Percentiles rank a stretch among this genome's conserved stretches.
These are phyloP conservation scores for Ceratocystis huliohia DNA, from an alignment of 2,329 filamentous ascomycete species.

Conservation along the genomic window DNA sequence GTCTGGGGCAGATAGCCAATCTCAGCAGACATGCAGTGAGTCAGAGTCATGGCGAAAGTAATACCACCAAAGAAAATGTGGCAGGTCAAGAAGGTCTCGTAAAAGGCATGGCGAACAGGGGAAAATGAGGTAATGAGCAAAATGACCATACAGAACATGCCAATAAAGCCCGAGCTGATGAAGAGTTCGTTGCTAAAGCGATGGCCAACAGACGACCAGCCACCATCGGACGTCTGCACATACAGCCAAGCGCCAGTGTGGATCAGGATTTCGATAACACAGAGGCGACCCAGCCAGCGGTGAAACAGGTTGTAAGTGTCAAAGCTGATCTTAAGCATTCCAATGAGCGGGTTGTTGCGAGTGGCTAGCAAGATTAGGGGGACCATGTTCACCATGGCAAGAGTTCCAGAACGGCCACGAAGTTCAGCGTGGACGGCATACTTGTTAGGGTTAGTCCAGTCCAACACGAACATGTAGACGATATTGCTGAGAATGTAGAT, in stretches of 20 bases:
- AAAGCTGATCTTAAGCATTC: slow-evolving; percentile 59
- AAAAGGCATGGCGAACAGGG: slow-evolving; percentile 82
- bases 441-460: slow-evolving; percentile 45
- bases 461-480: slow-evolving; percentile 48
- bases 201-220: slow-evolving; percentile 44
- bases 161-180: slow-evolving; percentile 52
- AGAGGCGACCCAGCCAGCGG: slow-evolving; percentile 67
- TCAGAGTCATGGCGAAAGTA: slow-evolving; percentile 57
- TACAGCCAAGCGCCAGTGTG: slow-evolving; percentile 62
- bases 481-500: slow-evolving; percentile 49
- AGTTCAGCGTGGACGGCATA: slow-evolving; percentile 50
- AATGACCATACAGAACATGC: slow-evolving; percentile 47
- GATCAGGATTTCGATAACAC: slow-evolving; percentile 53
- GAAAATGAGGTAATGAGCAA: slow-evolving; percentile 61
- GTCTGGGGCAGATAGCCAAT: slow-evolving; percentile 59
- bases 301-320: slow-evolving; percentile 75
- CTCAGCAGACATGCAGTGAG: slow-evolving; percentile 59
- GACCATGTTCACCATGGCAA: slow-evolving; percentile 64
- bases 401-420: slow-evolving; percentile 55
- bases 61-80: slow-evolving; percentile 67
- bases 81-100: slow-evolving; percentile 84
- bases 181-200: slow-evolving; percentile 48
- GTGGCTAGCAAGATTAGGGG: slow-evolving; percentile 63
- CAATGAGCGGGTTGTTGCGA: slow-evolving; percentile 67
- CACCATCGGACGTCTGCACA: slow-evolving; percentile 54